phyloP scores from a whole-genome alignment of 768 basidiomycete genomes.

The Pleurotus sapidus region DNA sequence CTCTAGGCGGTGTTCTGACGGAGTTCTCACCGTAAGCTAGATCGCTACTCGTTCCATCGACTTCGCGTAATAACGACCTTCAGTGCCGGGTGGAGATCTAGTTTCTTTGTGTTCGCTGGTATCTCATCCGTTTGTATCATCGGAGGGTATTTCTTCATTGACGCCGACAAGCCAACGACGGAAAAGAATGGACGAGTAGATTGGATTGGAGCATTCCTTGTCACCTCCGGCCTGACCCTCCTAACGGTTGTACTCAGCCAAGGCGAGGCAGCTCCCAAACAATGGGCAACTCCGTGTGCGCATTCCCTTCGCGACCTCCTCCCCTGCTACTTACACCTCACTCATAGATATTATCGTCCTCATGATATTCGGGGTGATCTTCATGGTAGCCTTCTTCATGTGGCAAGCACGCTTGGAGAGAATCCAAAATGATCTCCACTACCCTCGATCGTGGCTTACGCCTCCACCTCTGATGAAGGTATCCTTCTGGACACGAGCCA shows the following conservation, averaged over 20 bases:
- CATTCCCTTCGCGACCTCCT: not conserved
- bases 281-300: constrained; percentile 53
- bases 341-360: constrained; percentile 65
- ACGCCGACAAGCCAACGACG: constrained; percentile 46
- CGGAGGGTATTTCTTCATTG: constrained; percentile 58
- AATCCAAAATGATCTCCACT: constrained; percentile 20
- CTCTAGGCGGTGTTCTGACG: constrained; percentile 71
- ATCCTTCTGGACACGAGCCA: constrained; percentile 59
- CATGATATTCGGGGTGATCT: constrained; percentile 56
- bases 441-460: constrained; percentile 20
- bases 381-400: constrained; percentile 52
- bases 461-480: constrained; percentile 68
- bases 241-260: constrained; percentile 74
- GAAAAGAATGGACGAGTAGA: constrained; percentile 55
- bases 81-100: constrained; percentile 65
- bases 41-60: not conserved
- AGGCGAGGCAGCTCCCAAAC: constrained; percentile 52
- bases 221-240: constrained; percentile 63
- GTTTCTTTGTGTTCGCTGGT: constrained; percentile 55
- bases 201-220: constrained; percentile 70
- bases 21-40: constrained; percentile 40
- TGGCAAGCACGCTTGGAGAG: constrained; percentile 68
- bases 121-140: constrained; percentile 50
- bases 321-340: constrained; percentile 14
- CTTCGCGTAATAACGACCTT: not conserved